Percentiles rank a stretch among this genome's conserved stretches.
phyloP scores from a whole-genome alignment of 2,329 filamentous ascomycete species.

The Fusarium tjaetaba region DNA sequence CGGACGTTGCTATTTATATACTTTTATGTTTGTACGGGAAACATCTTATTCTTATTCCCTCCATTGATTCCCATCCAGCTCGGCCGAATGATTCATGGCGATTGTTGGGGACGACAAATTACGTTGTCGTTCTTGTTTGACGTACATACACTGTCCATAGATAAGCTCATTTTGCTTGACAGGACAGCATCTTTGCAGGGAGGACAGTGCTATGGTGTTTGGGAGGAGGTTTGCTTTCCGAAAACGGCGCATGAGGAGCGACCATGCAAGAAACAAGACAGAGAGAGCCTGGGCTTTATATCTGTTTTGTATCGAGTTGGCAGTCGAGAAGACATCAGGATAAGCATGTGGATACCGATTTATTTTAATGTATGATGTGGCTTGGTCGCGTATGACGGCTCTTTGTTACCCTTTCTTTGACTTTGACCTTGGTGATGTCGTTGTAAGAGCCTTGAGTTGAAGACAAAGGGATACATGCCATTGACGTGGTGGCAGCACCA shows the following conservation, averaged over 20 bases:
- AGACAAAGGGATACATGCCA: not conserved
- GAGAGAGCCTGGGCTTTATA: constrained; percentile 5
- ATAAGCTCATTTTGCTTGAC: constrained; percentile 9
- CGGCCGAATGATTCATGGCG: constrained; percentile 41
- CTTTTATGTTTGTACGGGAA: constrained; percentile 37
- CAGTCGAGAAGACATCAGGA: constrained; percentile 18
- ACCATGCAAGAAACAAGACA: not conserved
- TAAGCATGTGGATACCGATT: constrained; percentile 37
- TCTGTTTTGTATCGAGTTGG: constrained; percentile 7
- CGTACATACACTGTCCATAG: constrained; percentile 33
- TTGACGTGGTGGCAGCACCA: not conserved
- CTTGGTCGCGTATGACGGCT: constrained; percentile 29
- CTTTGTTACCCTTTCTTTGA: constrained; percentile 2
- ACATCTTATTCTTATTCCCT: constrained; percentile 12
- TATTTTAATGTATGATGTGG: constrained; percentile 43
- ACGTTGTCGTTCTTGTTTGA: constrained; percentile 11
- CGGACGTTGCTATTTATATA: constrained; percentile 47
- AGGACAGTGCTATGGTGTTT: constrained; percentile 25
- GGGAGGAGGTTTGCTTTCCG: constrained; percentile 21
- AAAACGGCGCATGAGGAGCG: constrained; percentile 22
- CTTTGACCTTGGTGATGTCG: not conserved
- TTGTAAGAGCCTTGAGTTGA: not conserved
- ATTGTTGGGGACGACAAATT: constrained; percentile 20
- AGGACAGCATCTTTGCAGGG: constrained; percentile 13
- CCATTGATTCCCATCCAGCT: constrained; percentile 24